Evolutionary conservation across 208 protist species (phyloP).

Genomic region (Naegleria fowleri): DNA sequence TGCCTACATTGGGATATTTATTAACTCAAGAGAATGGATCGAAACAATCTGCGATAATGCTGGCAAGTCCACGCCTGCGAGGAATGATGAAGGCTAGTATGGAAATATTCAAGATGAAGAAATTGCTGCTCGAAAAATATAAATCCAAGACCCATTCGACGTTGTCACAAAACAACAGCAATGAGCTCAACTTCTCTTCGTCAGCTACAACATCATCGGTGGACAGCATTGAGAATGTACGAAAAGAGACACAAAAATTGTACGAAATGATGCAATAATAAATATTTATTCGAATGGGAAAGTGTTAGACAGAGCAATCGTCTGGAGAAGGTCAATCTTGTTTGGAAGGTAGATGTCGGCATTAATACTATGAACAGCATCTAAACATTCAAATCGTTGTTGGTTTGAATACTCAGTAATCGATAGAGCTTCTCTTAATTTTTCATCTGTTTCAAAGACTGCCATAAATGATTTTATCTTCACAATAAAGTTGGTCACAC

Average conservation of each 20-base stretch:
- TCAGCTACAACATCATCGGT: no score
- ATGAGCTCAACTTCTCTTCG: not conserved
- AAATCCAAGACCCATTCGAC: not conserved
- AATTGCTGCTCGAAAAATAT: not conserved
- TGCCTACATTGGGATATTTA: not conserved
- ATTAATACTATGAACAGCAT: not conserved
- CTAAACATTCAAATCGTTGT: not conserved
- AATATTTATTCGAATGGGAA: not conserved
- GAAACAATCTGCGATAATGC: not conserved
- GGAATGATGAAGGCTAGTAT: not conserved
- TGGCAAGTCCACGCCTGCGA: not conserved
- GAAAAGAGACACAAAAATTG: no score
- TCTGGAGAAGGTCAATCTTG: not conserved
- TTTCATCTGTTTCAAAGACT: not conserved
- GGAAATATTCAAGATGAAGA: not conserved
- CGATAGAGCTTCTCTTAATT: not conserved
- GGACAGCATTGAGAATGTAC: no score
- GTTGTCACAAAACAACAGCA: not conserved
- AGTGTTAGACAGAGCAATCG: not conserved
- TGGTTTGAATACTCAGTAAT: not conserved
- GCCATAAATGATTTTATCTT: not conserved
- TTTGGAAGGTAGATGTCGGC: not conserved
- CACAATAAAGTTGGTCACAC: not conserved
- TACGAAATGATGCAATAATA: no score
- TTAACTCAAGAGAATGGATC: not conserved